A percentile compares a stretch with the other conserved stretches of the same genome.
phyloP scores from a whole-genome alignment of 1,284 basidiomycete species.

The Sporisorium graminicola region DNA sequence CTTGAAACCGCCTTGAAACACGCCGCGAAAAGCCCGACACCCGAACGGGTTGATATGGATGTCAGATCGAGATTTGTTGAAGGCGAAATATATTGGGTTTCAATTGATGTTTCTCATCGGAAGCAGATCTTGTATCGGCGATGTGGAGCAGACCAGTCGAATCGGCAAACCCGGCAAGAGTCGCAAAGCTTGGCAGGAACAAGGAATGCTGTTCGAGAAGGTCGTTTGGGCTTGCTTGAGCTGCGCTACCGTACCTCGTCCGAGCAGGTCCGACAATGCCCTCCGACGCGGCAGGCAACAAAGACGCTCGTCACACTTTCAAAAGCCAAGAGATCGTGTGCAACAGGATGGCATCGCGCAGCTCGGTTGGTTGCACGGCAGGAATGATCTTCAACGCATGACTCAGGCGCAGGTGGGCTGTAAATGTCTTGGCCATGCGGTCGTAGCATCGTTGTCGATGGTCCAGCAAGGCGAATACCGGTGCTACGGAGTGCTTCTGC shows the following conservation, averaged over 20 bases:
- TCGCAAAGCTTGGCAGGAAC: conserved; percentile 5
- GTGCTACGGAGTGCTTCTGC: too few relatives aligned
- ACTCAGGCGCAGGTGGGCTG: conserved; percentile 1
- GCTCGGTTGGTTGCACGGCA: conserved; percentile 10
- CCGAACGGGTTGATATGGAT: background rate
- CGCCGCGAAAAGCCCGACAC: background rate
- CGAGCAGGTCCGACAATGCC: background rate
- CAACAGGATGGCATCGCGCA: background rate
- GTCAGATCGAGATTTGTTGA: background rate
- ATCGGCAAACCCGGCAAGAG: background rate
- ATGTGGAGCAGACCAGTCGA: background rate
- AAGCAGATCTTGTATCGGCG: background rate
- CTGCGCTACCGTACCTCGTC: background rate
- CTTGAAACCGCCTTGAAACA: background rate
- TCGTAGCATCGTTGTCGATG: background rate
- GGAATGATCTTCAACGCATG: conserved; percentile 16
- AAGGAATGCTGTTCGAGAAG: background rate
- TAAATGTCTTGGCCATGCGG: conserved; percentile 9
- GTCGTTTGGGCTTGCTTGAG: too few relatives aligned
- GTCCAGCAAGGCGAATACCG: too few relatives aligned
- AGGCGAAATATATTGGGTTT: too few relatives aligned
- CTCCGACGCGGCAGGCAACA: background rate
- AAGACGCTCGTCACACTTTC: background rate
- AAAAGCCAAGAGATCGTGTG: background rate
- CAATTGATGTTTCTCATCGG: background rate